Evolutionary conservation across 2,329 filamentous ascomycete genomes (phyloP).

Genomic region (Metarhizium guizhouense): DNA sequence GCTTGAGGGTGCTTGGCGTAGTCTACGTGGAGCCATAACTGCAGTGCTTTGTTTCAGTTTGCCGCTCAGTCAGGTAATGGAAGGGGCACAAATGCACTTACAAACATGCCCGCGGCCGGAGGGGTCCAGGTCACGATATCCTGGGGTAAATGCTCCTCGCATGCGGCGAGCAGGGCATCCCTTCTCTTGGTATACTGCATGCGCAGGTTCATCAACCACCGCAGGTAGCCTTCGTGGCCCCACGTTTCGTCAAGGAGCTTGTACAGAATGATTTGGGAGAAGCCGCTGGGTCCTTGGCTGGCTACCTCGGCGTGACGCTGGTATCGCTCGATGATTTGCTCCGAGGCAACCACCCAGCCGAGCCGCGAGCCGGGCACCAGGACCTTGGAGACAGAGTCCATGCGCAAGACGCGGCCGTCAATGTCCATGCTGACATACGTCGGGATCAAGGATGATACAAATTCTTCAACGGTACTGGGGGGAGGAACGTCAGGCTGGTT

Average conservation of each 20-base stretch:
- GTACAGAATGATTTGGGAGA: slow-evolving; percentile 76
- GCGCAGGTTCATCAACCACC: slow-evolving; percentile 80
- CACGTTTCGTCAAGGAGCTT: slow-evolving; percentile 89
- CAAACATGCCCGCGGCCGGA: slow-evolving; percentile 90
- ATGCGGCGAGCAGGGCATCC: slow-evolving; percentile 69
- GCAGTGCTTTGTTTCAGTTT: neutral
- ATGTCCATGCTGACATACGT: slow-evolving; percentile 71
- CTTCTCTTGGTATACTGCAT: slow-evolving; percentile 73
- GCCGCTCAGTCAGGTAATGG: neutral
- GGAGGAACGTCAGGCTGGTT: slow-evolving; percentile 41
- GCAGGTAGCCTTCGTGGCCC: slow-evolving; percentile 84
- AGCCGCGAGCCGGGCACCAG: slow-evolving; percentile 71
- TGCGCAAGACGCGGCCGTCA: slow-evolving; percentile 79
- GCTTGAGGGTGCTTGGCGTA: slow-evolving; percentile 56
- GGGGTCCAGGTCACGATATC: slow-evolving; percentile 72
- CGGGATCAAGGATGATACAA: slow-evolving; percentile 54
- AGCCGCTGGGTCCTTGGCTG: slow-evolving; percentile 76
- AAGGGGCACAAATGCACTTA: slow-evolving; percentile 31
- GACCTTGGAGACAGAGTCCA: slow-evolving; percentile 93
- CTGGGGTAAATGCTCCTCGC: slow-evolving; percentile 65
- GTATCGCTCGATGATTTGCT: slow-evolving; percentile 77
- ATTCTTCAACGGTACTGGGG: slow-evolving; percentile 57
- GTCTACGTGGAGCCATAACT: slow-evolving; percentile 68
- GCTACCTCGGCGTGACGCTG: slow-evolving; percentile 73
- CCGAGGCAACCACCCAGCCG: slow-evolving; percentile 84